Conservation (phyloP, 768 basidiomycete genomes). For the Termitomyces sp. region DNA sequence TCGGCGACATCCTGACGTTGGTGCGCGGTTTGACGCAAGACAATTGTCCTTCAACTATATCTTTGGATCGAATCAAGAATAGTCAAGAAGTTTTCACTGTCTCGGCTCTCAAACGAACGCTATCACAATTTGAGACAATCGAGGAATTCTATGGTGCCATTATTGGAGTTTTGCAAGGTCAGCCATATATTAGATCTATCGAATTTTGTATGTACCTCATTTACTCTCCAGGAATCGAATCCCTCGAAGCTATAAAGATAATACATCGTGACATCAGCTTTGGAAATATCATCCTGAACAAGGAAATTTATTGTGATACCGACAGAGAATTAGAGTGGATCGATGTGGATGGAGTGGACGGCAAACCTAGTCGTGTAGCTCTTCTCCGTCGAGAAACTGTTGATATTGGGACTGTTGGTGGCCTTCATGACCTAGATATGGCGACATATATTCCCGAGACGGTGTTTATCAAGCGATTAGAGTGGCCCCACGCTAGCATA, state of each 20-base stretch:
- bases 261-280: not conserved
- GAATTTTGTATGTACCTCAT: not conserved
- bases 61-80: too few relatives aligned
- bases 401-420: not conserved
- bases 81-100: not conserved
- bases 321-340: not conserved
- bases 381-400: not conserved
- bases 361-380: too few relatives aligned
- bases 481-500: not conserved
- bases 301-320: too few relatives aligned
- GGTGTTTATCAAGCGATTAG: too few relatives aligned
- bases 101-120: not conserved
- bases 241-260: not conserved
- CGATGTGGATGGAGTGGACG: too few relatives aligned
- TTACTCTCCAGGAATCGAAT: not conserved
- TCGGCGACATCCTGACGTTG: not conserved
- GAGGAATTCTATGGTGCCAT: not conserved
- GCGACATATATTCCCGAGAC: not conserved
- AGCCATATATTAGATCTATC: not conserved
- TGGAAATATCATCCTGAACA: not conserved
- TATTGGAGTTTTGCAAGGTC: not conserved
- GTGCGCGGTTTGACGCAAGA: too few relatives aligned
- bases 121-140: too few relatives aligned
- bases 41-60: too few relatives aligned
- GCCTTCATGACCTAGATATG: not conserved